Evolutionary conservation across 257 asterid genomes (phyloP), one percentile per base, ranked within the genome.

Genomic region (Coffea canephora): DNA sequence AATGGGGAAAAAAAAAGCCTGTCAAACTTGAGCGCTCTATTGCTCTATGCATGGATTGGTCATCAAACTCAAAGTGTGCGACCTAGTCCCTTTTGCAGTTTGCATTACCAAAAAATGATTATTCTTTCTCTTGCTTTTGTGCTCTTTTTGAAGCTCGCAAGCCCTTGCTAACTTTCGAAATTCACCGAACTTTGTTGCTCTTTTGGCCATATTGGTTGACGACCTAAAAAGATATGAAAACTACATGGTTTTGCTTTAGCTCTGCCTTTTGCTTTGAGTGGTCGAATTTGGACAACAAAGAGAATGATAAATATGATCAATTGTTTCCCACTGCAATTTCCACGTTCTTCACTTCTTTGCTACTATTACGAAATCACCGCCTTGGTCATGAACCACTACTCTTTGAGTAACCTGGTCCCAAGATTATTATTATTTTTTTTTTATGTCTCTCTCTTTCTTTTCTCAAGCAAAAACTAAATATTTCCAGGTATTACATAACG

Each of bases 161-260:
- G n/a, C 43, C n/a, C 77, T 61, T 79, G 74, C 57, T 66, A 12
- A 77, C 77, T 72, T 79, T 72, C 55, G 6, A 59, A 79, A 49
- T 19, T 79, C 80, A 75, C 77, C 79, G 71, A 79, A 76, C 54
- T 69, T 71, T 0, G 18, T n/a, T 39, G 14, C 39, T 36, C 74
- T 71, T 67, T 77, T 77, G 43, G 70, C 70, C 49, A 50, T n/a
- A 39, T 77, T 48, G 39, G 73, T 55, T 76, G 79, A 43, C 13
- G 49, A 72, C 76, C 46, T 14, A 80, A 46, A 39, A 39, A 39
- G 43, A 39, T 39, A 39, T 39, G 43, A 4, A 39, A 49, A 46
- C 59, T 23, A 23, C 72, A 12, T 18, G 71, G 69, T 62, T 76
- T 43, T 55, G 11, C 54, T 69, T 61, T 31, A 54, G 43, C 43